Base-by-base conservation (phyloP, 2,329 filamentous ascomycete genomes). In the Exophiala phaeomuriformis region DNA sequence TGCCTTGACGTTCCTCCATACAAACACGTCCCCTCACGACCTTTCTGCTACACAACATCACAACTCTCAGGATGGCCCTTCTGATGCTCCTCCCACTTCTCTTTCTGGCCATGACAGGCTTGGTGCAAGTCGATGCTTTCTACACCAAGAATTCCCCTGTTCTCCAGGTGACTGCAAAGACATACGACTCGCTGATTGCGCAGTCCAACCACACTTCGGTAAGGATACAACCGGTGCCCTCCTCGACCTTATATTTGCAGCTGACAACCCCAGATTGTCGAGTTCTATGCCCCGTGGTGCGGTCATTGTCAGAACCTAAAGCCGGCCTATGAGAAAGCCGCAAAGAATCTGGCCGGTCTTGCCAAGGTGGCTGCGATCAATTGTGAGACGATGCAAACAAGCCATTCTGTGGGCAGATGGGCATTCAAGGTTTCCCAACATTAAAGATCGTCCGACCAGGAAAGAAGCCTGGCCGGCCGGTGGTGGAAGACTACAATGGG, bases 241-340 rank as follows among this genome's bases (percentile, higher is more conserved):
- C 44, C n/a, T 35, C 4, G 9, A 10, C 7, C 12, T 4, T 30
- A 27, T 3, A 32, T 36, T 19, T 36, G 10, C 7, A 5, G 3
- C 44, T 35, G 31, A 32, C 31, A 36, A 37, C 10, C 12, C 39
- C 49, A 79, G 76, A 73, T 79, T 61, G 71, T 79, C 62, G 76
- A 78, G 75, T 97, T 97, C 78, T 97, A 95, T 67, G 91, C 91
- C 5, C 91, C 91, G 28, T 97, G 91, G 91, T 97, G 93, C 66
- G 93, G 91, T 40, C 93, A 97, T 73, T 98, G 93, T 75, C 81
- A 95, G 73, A 96, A 86, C 72, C 85, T 98, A 65, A 90, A 96
- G 73, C 91, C 90, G 2, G 88, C 88, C 42, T 98, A 93, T 72
- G 91, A 97, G 71, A 95, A 95, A 71, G 90, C 85, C 1, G 93